Evolutionary conservation across 2,329 filamentous ascomycete genomes (phyloP).

Genomic region (Phaeosphaeriaceae sp.): DNA sequence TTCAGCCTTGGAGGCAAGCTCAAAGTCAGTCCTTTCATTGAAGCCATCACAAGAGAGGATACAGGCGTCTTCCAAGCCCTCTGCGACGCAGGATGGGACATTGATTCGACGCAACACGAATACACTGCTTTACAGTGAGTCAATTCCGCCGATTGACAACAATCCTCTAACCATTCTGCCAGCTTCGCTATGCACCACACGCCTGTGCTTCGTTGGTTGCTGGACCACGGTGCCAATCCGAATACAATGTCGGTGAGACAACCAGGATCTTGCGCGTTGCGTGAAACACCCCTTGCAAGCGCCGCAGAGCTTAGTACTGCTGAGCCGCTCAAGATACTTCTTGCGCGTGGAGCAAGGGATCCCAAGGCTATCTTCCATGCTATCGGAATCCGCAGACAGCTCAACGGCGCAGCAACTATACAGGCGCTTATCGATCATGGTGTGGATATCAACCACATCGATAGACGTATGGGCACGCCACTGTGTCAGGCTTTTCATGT

Average conservation of each 20-base stretch:
- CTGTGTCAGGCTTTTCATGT: constrained; percentile 4
- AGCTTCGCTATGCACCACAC: neutral
- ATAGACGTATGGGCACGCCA: constrained; percentile 2
- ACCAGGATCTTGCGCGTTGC: neutral
- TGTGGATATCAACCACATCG: constrained; percentile 8
- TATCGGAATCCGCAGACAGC: neutral
- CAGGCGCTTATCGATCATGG: constrained; percentile 8
- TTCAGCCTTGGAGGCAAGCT: neutral
- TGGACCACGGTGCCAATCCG: constrained; percentile 13
- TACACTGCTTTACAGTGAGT: constrained; percentile 4
- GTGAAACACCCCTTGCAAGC: neutral
- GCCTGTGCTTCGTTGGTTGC: constrained; percentile 9
- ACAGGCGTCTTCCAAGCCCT: constrained; percentile 5
- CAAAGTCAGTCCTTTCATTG: neutral
- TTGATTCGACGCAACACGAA: constrained; percentile 10
- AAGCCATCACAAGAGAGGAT: constrained; percentile 2
- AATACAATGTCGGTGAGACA: constrained; percentile 1
- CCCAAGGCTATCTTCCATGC: constrained; percentile 4
- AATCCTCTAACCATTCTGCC: neutral
- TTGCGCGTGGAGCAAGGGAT: constrained; percentile 6
- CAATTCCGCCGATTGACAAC: no score
- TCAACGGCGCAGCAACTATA: constrained; percentile 3
- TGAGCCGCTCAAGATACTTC: constrained; percentile 2
- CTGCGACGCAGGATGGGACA: constrained; percentile 13
- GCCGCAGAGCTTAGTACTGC: neutral